Conservation (phyloP, 768 basidiomycete genomes). For the Leccinum boreale region DNA sequence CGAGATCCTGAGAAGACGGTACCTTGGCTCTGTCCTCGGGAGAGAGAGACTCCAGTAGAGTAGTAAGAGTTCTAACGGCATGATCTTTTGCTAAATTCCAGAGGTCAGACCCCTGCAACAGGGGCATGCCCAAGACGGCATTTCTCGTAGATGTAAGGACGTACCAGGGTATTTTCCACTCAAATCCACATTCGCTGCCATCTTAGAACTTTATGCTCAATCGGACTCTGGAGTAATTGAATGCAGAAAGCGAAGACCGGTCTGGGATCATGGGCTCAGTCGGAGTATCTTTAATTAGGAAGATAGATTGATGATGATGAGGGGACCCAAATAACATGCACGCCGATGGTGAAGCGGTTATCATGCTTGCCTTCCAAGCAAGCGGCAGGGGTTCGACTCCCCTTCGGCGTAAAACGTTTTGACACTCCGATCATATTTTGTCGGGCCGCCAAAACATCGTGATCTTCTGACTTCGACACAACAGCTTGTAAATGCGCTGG, state of each 20-base stretch:
- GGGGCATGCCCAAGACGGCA: not conserved
- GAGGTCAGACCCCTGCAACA: not conserved
- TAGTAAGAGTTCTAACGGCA: conserved; percentile 48
- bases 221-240: not conserved
- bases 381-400: conserved; percentile 79
- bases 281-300: not conserved
- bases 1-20: not conserved
- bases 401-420: conserved; percentile 43
- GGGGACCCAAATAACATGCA: conserved; percentile 6
- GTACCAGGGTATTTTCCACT: conserved; percentile 23
- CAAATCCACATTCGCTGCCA: conserved; percentile 5
- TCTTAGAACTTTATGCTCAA: not conserved
- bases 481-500: too few species aligned
- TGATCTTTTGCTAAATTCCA: conserved; percentile 46
- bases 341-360: conserved; percentile 86
- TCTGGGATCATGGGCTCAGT: not conserved
- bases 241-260: not conserved
- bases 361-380: conserved; percentile 89
- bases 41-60: conserved; percentile 50
- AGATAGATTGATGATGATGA: too few species aligned
- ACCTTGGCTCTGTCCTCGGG: conserved; percentile 52
- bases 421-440: too few species aligned
- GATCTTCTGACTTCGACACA: too few species aligned
- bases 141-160: not conserved
- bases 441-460: too few species aligned